Percentiles rank a stretch among this genome's conserved stretches.
These are phyloP conservation scores for Pyricularia grisea DNA, from an alignment of 2,329 filamentous ascomycete genomes.

Conservation along the genomic window DNA sequence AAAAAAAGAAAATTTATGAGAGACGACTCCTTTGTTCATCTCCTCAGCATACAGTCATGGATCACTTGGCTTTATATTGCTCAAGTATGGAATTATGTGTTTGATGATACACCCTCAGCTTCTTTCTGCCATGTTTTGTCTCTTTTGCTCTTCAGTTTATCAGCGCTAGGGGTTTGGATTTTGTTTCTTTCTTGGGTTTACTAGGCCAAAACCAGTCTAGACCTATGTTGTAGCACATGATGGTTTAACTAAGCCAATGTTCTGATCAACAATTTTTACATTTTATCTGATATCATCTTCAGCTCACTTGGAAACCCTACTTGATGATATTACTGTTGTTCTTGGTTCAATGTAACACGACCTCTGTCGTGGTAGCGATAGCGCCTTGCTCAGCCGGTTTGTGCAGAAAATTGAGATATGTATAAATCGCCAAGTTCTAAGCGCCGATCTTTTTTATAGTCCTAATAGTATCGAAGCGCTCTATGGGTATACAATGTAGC, in stretches of 20 bases:
- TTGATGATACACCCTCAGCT: constrained; percentile 1
- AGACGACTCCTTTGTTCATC: background rate
- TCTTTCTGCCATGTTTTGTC: background rate
- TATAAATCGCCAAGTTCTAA: background rate
- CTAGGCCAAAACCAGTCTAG: background rate
- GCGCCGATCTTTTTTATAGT: background rate
- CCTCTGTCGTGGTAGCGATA: background rate
- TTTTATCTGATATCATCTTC: background rate
- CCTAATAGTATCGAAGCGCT: background rate
- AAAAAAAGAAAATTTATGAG: background rate
- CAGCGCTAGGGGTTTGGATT: constrained; percentile 3
- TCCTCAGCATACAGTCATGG: background rate
- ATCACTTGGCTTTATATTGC: background rate
- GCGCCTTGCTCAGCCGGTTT: background rate
- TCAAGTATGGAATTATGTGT: background rate
- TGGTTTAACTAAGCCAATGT: background rate
- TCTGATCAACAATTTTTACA: background rate
- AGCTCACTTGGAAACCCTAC: background rate
- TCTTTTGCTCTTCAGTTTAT: background rate
- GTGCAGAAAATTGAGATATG: background rate
- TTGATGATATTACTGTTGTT: background rate
- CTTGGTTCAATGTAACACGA: background rate
- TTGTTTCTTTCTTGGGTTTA: background rate
- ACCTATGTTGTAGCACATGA: background rate
- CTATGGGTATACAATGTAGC: background rate